Evolutionary conservation across 305 asterid genomes (phyloP), one percentile per base, ranked within the genome.

Genomic region (Fraxinus ornus): DNA sequence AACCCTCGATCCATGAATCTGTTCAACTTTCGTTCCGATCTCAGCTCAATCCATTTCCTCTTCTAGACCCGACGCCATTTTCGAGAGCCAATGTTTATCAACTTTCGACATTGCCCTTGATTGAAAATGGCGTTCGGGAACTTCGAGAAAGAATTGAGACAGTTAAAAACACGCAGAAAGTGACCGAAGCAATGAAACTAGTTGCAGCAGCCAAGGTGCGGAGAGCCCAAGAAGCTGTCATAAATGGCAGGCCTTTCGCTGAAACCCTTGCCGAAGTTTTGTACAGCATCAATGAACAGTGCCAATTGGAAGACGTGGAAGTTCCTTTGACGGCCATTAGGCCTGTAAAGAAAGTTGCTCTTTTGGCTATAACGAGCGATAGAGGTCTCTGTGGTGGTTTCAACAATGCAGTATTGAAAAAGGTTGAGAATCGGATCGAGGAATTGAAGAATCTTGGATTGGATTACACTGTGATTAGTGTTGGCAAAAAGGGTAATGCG

Each of bases 351-450:
- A 89, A 86, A 81, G 92, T 92, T 21, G 94, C 91, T 17, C 90
- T 94, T 7, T 73, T 94, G 6, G 94, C 91, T 19, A 81, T 94
- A 62, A 83, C 94, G 3, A 94, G 93, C 24, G 97, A 91, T 68
- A 88, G 96, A 78, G 97, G 98, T 13, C 95, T 94, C 30, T 94
- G 98, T 79, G 97, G 98, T 24, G 90, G 97, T n/a, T 94, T 94
- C 86, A 92, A 94, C 79, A 88, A 30, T 32, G 83, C 87, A 7
- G 57, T 94, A 1, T 15, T 94, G 81, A 92, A 80, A 70, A 94
- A 84, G 78, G 91, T 95, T 8, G 94, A 91, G 57, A 21, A 68
- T 28, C 89, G 97, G 70, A 85, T 94, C 13, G 77, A 80, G n/a
- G 97, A 92, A 76, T 78, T 94, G 84, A 85, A n/a, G 74, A 79